Conservation (phyloP, 1,139 yeast genomes). For the Pichia sp. region DNA sequence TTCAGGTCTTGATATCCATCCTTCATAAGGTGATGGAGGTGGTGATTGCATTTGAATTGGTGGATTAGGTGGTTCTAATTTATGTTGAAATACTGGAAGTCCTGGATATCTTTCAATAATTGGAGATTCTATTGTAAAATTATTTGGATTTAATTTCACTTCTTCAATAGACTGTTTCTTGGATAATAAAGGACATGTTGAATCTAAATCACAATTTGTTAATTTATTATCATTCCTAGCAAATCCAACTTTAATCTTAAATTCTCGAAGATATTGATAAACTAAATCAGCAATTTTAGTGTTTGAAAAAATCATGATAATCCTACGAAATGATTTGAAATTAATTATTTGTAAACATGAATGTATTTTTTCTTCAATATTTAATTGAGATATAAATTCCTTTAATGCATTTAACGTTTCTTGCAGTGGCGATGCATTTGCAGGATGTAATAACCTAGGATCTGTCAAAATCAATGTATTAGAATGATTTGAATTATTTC, state of each 20-base stretch:
- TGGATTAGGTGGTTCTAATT: slow-evolving; percentile 22
- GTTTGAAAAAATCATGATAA: slow-evolving; percentile 26
- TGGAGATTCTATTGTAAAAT: not conserved
- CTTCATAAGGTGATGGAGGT: slow-evolving; percentile 30
- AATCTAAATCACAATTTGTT: slow-evolving; percentile 1
- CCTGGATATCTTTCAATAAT: slow-evolving; percentile 11
- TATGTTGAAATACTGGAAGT: not conserved
- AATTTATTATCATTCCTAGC: slow-evolving; percentile 20
- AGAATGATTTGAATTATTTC: slow-evolving; percentile 12
- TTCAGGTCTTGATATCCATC: slow-evolving; percentile 26
- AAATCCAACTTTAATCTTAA: slow-evolving; percentile 20
- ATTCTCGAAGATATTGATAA: slow-evolving; percentile 17
- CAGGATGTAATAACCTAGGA: slow-evolving; percentile 16
- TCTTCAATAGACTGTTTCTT: too few species aligned
- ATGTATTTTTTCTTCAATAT: slow-evolving; percentile 9
- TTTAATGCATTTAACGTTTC: slow-evolving; percentile 21
- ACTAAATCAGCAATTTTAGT: slow-evolving; percentile 17
- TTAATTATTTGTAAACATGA: slow-evolving; percentile 23
- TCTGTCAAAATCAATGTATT: slow-evolving; percentile 28
- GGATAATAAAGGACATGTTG: not conserved
- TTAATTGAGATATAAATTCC: slow-evolving; percentile 13
- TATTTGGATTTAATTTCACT: not conserved
- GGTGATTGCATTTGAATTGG: slow-evolving; percentile 29
- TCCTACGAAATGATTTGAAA: slow-evolving; percentile 26
- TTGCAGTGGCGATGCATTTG: slow-evolving; percentile 19